These are phyloP conservation scores for Chenopodium suecicum DNA, from an alignment of 148 eudicot species.

Conservation along the genomic window DNA sequence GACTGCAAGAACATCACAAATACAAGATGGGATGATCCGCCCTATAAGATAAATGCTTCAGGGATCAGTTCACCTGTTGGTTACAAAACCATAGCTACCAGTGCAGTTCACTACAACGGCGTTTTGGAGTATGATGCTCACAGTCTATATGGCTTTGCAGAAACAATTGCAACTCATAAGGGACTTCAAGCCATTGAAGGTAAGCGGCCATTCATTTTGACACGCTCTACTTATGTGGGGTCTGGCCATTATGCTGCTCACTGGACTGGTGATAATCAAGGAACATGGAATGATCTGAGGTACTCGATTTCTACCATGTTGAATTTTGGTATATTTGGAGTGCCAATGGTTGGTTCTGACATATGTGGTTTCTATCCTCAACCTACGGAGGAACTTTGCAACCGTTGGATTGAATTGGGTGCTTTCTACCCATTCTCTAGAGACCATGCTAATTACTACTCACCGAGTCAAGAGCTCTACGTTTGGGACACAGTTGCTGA, in stretches of 20 bases:
- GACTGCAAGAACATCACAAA: constrained; percentile 85
- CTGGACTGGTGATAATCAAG: constrained; percentile 96
- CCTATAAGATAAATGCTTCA: constrained; percentile 91
- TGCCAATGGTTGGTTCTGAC: constrained; percentile 97
- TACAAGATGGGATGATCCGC: constrained; percentile 93
- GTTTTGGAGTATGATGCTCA: constrained; percentile 94
- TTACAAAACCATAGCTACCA: constrained; percentile 91
- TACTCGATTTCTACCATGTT: constrained; percentile 87
- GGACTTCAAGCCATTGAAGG: constrained; percentile 74
- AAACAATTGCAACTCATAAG: constrained; percentile 85
- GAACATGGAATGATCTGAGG: constrained; percentile 73
- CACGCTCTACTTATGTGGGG: constrained; percentile 89
- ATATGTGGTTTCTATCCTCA: constrained; percentile 94
- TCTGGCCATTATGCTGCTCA: constrained; percentile 90
- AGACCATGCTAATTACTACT: constrained; percentile 90
- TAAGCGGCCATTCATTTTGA: constrained; percentile 79
- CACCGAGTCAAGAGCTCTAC: constrained; percentile 92
- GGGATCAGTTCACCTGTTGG: constrained; percentile 63
- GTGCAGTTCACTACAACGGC: constrained; percentile 89
- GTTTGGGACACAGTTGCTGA: constrained; percentile 87
- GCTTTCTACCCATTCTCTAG: constrained; percentile 97
- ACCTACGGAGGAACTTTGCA: constrained; percentile 93
- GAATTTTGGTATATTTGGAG: constrained; percentile 87
- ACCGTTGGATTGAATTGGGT: constrained; percentile 95
- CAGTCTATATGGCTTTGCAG: constrained; percentile 80